These are phyloP conservation scores for Lasiodiplodia hormozganensis DNA, from an alignment of 2,329 filamentous ascomycete genomes.

Conservation along the genomic window DNA sequence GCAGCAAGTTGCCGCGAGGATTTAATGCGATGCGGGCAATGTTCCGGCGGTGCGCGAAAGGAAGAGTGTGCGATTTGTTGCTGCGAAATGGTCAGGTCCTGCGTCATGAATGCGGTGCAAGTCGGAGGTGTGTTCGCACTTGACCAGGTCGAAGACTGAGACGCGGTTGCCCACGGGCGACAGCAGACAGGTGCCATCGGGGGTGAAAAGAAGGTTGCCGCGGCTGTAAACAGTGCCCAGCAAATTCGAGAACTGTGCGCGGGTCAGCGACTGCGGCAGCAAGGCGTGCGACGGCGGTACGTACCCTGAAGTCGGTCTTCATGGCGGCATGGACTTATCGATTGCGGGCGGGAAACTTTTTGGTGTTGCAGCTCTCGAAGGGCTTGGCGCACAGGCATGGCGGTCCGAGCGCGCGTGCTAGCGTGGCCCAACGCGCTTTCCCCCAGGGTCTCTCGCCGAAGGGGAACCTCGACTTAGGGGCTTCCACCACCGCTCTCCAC, in stretches of 20 bases:
- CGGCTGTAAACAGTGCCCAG: conserved; percentile 98
- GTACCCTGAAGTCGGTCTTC: conserved; percentile 99
- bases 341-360: conserved; percentile 40
- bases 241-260: conserved; percentile 87
- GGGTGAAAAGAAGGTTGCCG: conserved; percentile 95
- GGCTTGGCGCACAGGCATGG: conserved; percentile 13
- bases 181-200: conserved; percentile 92
- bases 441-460: conserved; percentile 28
- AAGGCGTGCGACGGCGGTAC: conserved; percentile 30
- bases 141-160: conserved; percentile 93
- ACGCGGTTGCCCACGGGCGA: conserved; percentile 97
- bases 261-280: conserved; percentile 36
- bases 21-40: conserved; percentile 87
- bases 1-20: conserved; percentile 87
- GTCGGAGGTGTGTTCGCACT: conserved; percentile 64
- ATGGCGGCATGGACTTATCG: conserved; percentile 58
- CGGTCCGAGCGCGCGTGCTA: conserved; percentile 26
- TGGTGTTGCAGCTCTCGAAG: conserved; percentile 32
- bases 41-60: conserved; percentile 92
- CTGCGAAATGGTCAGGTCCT: conserved; percentile 50
- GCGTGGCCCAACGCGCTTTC: conserved; percentile 27
- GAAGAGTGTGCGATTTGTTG: conserved; percentile 86
- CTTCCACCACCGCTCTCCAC: conserved; percentile 28
- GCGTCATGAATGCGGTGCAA: not conserved
- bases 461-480: conserved; percentile 30